Evolutionary conservation across 306 rosid species (phyloP).

Genomic region (Canavalia gladiata): DNA sequence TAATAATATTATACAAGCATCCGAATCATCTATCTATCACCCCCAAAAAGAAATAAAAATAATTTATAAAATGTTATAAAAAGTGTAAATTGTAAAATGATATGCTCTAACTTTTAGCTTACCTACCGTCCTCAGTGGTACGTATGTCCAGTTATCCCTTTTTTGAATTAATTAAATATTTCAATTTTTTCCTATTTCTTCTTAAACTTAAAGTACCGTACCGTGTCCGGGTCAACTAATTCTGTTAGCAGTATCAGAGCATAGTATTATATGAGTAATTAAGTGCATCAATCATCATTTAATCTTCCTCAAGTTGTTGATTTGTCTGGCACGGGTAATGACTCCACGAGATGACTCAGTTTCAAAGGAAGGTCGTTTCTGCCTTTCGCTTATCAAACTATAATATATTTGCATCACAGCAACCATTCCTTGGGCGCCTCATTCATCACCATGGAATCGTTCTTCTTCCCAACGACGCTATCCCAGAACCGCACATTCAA

Average conservation of each 20-base stretch:
- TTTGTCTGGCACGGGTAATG: not conserved
- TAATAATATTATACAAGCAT: too few relatives aligned
- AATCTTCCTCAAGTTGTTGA: not conserved
- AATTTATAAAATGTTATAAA: too few relatives aligned
- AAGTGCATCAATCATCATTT: too few relatives aligned
- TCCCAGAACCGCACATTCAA: conserved; percentile 41
- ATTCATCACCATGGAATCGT: conserved; percentile 30
- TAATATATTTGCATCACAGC: not conserved
- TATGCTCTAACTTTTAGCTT: too few relatives aligned
- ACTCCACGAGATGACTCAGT: conserved; percentile 8
- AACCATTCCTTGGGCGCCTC: too few relatives aligned
- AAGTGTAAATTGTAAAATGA: too few relatives aligned
- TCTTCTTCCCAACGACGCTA: conserved; percentile 2
- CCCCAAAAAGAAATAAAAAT: too few relatives aligned
- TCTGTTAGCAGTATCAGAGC: too few relatives aligned
- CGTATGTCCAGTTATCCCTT: conserved; percentile 7
- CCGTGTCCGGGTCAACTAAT: not conserved
- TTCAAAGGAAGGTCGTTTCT: conserved; percentile 17
- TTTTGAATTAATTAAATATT: too few relatives aligned
- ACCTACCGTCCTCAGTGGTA: conserved; percentile 21
- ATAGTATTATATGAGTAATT: too few relatives aligned
- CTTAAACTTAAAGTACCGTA: not conserved
- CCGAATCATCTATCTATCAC: too few relatives aligned
- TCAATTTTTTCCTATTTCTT: too few relatives aligned
- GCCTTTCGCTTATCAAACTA: not conserved